Evolutionary conservation across 2,329 filamentous ascomycete genomes (phyloP).

Genomic region (Fusarium penzigii): DNA sequence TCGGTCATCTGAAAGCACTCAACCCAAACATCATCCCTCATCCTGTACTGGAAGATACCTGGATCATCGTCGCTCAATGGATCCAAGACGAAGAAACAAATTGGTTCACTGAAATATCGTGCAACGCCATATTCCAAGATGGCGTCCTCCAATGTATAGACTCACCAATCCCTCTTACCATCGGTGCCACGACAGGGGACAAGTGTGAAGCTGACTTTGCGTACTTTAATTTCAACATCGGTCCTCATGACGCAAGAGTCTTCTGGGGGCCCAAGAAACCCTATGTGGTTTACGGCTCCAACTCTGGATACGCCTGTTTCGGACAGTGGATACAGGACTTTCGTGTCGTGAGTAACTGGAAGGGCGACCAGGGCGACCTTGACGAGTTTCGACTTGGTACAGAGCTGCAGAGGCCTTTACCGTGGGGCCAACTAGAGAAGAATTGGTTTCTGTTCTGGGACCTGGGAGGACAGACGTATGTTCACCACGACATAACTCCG

Average conservation of each 20-base stretch:
- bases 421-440: slow-evolving; percentile 53
- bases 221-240: slow-evolving; percentile 45
- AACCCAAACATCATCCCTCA: slow-evolving; percentile 63
- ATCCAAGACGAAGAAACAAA: slow-evolving; percentile 28
- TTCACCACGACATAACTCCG: slow-evolving; percentile 55
- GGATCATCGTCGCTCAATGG: slow-evolving; percentile 53
- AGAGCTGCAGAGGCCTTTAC: slow-evolving; percentile 52
- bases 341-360: slow-evolving; percentile 48
- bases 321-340: slow-evolving; percentile 60
- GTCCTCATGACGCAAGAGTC: slow-evolving; percentile 60
- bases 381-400: slow-evolving; percentile 44
- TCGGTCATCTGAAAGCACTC: slow-evolving; percentile 42
- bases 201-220: slow-evolving; percentile 47
- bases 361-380: slow-evolving; percentile 23
- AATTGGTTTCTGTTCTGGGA: slow-evolving; percentile 67
- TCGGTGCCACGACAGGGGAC: slow-evolving; percentile 45
- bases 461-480: slow-evolving; percentile 43
- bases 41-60: slow-evolving; percentile 46
- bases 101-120: slow-evolving; percentile 48
- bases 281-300: slow-evolving; percentile 56
- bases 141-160: slow-evolving; percentile 45
- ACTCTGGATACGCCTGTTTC: slow-evolving; percentile 55
- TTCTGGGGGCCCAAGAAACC: slow-evolving; percentile 55
- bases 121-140: slow-evolving; percentile 48
- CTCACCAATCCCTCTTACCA: slow-evolving; percentile 43